Evolutionary conservation across 2,329 filamentous ascomycete species (phyloP).

Genomic region (Fusarium solani-melongenae): DNA sequence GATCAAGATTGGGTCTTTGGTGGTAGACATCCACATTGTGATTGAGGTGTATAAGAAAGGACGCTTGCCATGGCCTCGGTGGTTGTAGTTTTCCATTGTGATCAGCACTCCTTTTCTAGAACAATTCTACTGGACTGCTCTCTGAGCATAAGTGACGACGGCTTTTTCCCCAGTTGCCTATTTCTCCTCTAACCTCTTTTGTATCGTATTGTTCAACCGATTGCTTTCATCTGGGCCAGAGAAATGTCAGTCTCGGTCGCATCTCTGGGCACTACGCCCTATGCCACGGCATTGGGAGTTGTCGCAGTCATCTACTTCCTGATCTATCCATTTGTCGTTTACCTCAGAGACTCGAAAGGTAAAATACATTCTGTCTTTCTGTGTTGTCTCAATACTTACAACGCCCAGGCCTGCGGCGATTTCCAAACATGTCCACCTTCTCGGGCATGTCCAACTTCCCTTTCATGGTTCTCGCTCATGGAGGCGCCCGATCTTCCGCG

Average conservation of each 20-base stretch:
- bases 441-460: constrained; percentile 30
- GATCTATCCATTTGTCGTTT: constrained; percentile 16
- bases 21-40: neutral
- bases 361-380: neutral
- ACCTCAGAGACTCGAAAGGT: neutral
- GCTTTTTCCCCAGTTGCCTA: neutral
- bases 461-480: constrained; percentile 29
- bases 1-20: neutral
- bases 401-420: constrained; percentile 30
- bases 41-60: constrained; percentile 1
- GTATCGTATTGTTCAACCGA: neutral
- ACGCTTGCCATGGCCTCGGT: neutral
- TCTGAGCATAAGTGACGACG: neutral
- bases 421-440: constrained; percentile 26
- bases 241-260: constrained; percentile 11
- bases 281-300: constrained; percentile 20
- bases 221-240: too few species aligned
- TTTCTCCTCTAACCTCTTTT: neutral
- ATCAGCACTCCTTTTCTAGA: neutral
- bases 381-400: neutral
- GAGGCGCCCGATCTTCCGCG: constrained; percentile 57
- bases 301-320: constrained; percentile 19
- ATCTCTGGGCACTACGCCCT: constrained; percentile 25
- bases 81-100: neutral
- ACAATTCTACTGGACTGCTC: neutral